Conservation (phyloP, 2,329 filamentous ascomycete species). For the Cryoendolithus antarcticus region DNA sequence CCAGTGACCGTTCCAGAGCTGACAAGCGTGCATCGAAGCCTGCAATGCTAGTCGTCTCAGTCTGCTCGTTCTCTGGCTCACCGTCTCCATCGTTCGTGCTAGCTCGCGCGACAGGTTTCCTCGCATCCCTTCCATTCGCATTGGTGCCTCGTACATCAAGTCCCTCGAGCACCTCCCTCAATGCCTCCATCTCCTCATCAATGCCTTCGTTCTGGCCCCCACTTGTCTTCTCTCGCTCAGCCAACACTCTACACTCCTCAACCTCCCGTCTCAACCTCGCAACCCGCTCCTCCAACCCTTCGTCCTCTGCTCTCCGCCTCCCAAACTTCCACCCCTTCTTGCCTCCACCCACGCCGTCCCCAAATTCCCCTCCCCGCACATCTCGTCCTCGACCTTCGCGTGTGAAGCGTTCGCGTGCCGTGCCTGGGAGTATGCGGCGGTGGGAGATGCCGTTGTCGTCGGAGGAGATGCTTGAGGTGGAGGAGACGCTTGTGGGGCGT, state of each 20-base stretch:
- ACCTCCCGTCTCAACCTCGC: conserved; percentile 73
- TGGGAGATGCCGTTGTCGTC: conserved; percentile 58
- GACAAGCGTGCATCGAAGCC: conserved; percentile 77
- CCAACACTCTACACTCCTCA: conserved; percentile 41
- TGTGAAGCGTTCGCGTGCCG: conserved; percentile 69
- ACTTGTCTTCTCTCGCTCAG: conserved; percentile 31
- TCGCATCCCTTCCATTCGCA: conserved; percentile 3
- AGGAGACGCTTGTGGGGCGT: no score
- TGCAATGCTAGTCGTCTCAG: conserved; percentile 39
- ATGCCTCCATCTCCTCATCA: conserved; percentile 42
- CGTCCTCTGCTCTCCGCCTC: conserved; percentile 45
- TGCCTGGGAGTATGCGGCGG: conserved; percentile 60
- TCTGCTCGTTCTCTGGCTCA: conserved; percentile 34
- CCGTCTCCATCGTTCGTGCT: conserved; percentile 5
- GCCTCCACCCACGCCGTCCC: conserved; percentile 72
- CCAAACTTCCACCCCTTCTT: conserved; percentile 81
- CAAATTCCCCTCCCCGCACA: conserved; percentile 71
- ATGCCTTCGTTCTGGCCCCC: conserved; percentile 44
- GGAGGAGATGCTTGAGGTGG: conserved; percentile 3
- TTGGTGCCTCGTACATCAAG: conserved; percentile 30
- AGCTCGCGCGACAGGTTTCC: conserved; percentile 33
- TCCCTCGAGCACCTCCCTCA: conserved; percentile 61
- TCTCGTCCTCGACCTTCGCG: conserved; percentile 46
- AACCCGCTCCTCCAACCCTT: conserved; percentile 65
- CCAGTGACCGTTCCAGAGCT: conserved; percentile 67